Percentiles rank a stretch among this genome's conserved stretches.
Evolutionary conservation across 2,329 filamentous ascomycete species (phyloP).

Genomic region (Spiromastix sp.): DNA sequence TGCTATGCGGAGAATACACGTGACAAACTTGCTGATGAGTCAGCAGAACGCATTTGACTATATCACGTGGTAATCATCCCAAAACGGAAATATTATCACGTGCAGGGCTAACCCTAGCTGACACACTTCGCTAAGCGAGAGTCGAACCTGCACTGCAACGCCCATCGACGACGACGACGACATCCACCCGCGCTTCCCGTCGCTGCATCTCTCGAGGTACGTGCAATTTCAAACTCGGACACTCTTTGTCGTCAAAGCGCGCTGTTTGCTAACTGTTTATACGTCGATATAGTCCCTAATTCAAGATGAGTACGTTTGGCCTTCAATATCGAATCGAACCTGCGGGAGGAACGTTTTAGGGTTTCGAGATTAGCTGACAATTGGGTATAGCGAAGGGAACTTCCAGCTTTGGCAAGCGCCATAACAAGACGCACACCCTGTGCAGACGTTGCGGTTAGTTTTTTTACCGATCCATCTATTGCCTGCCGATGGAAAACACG

Average conservation of each 20-base stretch:
- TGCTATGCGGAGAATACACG: too few relatives aligned
- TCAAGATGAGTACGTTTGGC: constrained; percentile 51
- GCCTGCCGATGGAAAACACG: not conserved
- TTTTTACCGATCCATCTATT: constrained; percentile 23
- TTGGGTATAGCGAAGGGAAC: constrained; percentile 56
- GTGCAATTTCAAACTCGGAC: too few relatives aligned
- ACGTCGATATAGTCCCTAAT: constrained; percentile 36
- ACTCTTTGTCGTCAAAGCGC: constrained; percentile 3
- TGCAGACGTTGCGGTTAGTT: constrained; percentile 96
- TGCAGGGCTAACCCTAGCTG: constrained; percentile 27
- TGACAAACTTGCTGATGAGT: too few relatives aligned
- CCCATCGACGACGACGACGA: constrained; percentile 36
- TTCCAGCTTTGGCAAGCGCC: constrained; percentile 66
- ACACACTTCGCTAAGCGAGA: constrained; percentile 34
- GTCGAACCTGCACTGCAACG: constrained; percentile 28
- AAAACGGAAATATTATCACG: constrained; percentile 19
- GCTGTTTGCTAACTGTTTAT: constrained; percentile 17
- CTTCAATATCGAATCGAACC: too few relatives aligned
- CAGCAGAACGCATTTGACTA: too few relatives aligned
- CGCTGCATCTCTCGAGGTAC: too few relatives aligned
- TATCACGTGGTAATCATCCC: too few relatives aligned
- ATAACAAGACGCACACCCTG: constrained; percentile 97
- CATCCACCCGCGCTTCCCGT: constrained; percentile 36
- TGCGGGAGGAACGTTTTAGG: too few relatives aligned
- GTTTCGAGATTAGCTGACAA: constrained; percentile 38